Evolutionary conservation across 140 eudicot genomes (phyloP).

Genomic region (Anethum foeniculum): DNA sequence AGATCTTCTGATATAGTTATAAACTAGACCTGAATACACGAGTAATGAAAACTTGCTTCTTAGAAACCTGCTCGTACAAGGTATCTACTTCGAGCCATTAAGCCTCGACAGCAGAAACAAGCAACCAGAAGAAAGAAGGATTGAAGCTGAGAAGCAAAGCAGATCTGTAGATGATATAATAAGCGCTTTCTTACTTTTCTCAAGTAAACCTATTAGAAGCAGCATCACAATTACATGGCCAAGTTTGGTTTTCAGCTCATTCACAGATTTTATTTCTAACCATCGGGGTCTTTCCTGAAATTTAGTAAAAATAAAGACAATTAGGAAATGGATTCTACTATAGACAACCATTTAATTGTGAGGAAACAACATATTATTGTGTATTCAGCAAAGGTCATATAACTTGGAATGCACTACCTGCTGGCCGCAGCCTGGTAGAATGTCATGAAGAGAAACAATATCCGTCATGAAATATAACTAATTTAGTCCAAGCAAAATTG

Average conservation of each 20-base stretch:
- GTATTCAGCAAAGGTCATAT: background rate
- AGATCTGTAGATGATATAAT: constrained; percentile 60
- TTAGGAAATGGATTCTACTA: background rate
- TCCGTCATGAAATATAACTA: background rate
- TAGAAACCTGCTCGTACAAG: background rate
- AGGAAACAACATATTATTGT: background rate
- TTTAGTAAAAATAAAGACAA: background rate
- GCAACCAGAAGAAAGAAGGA: constrained; percentile 75
- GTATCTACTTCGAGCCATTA: constrained; percentile 20
- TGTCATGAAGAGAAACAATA: background rate
- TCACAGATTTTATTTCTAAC: constrained; percentile 86
- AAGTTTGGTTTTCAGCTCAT: constrained; percentile 81
- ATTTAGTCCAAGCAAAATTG: background rate
- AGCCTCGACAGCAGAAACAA: constrained; percentile 79
- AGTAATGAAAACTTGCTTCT: background rate
- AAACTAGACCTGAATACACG: background rate
- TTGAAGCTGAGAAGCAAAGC: constrained; percentile 82
- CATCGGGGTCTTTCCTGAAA: constrained; percentile 91
- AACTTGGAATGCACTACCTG: background rate
- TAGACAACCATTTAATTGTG: background rate
- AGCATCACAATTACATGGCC: constrained; percentile 99
- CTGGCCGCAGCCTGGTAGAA: background rate
- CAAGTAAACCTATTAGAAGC: constrained; percentile 76
- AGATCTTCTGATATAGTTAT: background rate
- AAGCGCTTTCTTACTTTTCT: constrained; percentile 74